These are phyloP conservation scores for Ricinus communis DNA, from an alignment of 345 rosid genomes.

Conservation along the genomic window DNA sequence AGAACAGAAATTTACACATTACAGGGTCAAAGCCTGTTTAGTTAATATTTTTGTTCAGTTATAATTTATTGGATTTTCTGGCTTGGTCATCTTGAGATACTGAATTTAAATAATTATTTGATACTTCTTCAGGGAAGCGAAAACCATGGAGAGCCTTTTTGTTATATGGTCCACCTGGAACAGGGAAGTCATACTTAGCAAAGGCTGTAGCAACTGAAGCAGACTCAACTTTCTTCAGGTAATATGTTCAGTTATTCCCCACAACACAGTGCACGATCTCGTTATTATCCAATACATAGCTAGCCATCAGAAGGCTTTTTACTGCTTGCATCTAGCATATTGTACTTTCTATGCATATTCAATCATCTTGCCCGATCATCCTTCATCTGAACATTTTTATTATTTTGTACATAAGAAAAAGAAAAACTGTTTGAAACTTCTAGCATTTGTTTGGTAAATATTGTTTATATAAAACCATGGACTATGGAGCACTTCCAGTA, in stretches of 20 bases:
- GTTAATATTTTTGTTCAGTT: neutral
- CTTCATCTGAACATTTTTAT: neutral
- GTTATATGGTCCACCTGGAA: slow-evolving; percentile 89
- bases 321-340: neutral
- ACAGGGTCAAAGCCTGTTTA: neutral
- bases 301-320: neutral
- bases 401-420: neutral
- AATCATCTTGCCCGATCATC: neutral
- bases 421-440: neutral
- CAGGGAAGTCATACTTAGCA: slow-evolving; percentile 88
- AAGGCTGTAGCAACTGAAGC: slow-evolving; percentile 97
- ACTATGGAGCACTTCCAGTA: neutral
- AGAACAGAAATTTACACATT: neutral
- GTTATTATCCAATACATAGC: neutral
- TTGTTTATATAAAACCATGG: neutral
- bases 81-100: neutral
- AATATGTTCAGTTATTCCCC: slow-evolving; percentile 8
- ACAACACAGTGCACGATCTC: neutral
- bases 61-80: neutral
- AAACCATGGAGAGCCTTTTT: slow-evolving; percentile 88
- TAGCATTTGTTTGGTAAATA: neutral
- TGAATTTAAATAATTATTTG: neutral
- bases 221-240: slow-evolving; percentile 93
- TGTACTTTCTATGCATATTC: neutral
- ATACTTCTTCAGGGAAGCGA: slow-evolving; percentile 58